Conservation (phyloP, 73 alveolate genomes). For the Paramecium sexaurelia region DNA sequence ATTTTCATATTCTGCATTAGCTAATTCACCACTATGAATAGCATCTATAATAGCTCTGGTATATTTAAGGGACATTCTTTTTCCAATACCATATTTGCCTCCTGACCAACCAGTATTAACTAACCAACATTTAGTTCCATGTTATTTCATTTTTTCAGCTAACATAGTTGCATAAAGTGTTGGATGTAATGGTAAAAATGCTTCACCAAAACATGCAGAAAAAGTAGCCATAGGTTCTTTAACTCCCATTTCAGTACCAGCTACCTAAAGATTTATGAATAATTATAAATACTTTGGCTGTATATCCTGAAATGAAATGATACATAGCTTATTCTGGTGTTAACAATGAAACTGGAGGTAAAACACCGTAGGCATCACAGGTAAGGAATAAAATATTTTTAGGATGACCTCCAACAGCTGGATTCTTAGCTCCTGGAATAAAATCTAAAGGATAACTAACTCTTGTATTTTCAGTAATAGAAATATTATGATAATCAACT, state of each 20-base stretch:
- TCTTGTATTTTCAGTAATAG: conserved; percentile 87
- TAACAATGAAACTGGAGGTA: conserved; percentile 95
- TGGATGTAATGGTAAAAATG: conserved; percentile 96
- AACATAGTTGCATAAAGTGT: conserved; percentile 93
- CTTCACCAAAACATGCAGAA: conserved; percentile 98
- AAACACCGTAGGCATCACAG: conserved; percentile 97
- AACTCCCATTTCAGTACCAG: conserved; percentile 97
- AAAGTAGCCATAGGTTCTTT: conserved; percentile 95
- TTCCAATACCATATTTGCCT: conserved; percentile 94
- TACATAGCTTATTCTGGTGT: conserved; percentile 92
- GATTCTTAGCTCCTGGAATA: conserved; percentile 93
- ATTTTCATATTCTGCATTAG: conserved; percentile 73
- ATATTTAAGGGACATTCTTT: conserved; percentile 87
- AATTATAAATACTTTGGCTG: conserved; percentile 79
- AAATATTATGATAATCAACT: conserved; percentile 84
- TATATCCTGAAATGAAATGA: conserved; percentile 97
- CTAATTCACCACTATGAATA: conserved; percentile 90
- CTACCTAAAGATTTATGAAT: conserved; percentile 70
- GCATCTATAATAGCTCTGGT: conserved; percentile 95
- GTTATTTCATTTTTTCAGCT: conserved; percentile 88
- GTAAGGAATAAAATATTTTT: conserved; percentile 94
- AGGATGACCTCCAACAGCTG: conserved; percentile 96
- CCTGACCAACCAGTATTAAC: conserved; percentile 99
- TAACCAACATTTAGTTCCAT: conserved; percentile 90
- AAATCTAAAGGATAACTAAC: conserved; percentile 91